Percentiles rank a stretch among this genome's conserved stretches.
phyloP scores from a whole-genome alignment of 306 rosid species.

The Trifolium dubium region DNA sequence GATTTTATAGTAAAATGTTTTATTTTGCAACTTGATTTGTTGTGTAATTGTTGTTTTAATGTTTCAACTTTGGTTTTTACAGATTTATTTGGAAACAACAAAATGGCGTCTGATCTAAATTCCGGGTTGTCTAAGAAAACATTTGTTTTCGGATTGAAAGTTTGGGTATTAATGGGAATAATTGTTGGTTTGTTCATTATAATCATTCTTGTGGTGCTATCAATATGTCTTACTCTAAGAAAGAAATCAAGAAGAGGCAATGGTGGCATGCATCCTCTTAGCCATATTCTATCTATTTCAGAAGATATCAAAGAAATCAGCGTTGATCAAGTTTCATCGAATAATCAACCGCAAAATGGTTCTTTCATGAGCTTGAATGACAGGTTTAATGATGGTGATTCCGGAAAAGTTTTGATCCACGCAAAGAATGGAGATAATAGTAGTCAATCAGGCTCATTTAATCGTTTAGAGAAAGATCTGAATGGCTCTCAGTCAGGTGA shows the following conservation, averaged over 20 bases:
- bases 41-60: conserved; percentile 19
- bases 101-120: conserved; percentile 77
- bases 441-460: conserved; percentile 71
- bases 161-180: conserved; percentile 78
- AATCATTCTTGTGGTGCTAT: conserved; percentile 66
- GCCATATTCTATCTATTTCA: conserved; percentile 61
- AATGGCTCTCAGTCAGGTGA: conserved; percentile 67
- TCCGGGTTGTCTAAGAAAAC: conserved; percentile 69
- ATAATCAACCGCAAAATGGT: conserved; percentile 45
- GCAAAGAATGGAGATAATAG: conserved; percentile 61
- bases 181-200: conserved; percentile 67
- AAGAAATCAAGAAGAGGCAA: conserved; percentile 62
- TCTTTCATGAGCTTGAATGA: conserved; percentile 52
- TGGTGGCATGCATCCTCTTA: conserved; percentile 53
- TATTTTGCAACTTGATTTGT: conserved; percentile 29
- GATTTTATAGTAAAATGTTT: conserved; percentile 23
- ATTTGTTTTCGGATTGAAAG: conserved; percentile 73
- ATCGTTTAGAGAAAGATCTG: conserved; percentile 59
- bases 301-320: conserved; percentile 81
- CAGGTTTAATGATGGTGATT: conserved; percentile 56
- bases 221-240: conserved; percentile 69
- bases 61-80: conserved; percentile 40
- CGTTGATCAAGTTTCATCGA: conserved; percentile 76
- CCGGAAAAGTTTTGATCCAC: conserved; percentile 65
- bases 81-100: conserved; percentile 40